Conservation (phyloP, 208 protist species). For the Leishmania martiniquensis region DNA sequence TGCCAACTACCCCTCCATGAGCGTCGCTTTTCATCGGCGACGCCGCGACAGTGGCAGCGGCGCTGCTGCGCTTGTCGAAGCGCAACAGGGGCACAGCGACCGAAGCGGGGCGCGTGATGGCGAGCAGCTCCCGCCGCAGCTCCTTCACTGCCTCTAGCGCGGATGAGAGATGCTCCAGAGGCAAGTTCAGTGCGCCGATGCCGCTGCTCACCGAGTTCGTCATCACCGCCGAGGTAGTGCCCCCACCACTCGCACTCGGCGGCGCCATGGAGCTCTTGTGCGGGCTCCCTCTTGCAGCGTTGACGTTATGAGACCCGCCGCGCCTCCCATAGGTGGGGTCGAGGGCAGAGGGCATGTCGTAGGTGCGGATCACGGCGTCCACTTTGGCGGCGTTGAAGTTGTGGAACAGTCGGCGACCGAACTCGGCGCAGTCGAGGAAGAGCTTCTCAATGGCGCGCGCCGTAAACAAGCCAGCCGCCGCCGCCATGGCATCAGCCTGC, state of each 20-base stretch:
- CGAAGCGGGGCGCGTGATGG: constrained; percentile 24
- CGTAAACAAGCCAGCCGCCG: constrained; percentile 27
- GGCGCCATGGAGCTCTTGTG: constrained; percentile 7
- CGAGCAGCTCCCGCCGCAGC: constrained; percentile 32
- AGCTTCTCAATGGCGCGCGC: constrained; percentile 29
- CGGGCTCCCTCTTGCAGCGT: background rate
- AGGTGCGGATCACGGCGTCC: constrained; percentile 16
- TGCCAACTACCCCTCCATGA: background rate
- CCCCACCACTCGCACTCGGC: background rate
- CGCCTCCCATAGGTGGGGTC: background rate
- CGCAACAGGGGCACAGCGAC: constrained; percentile 23
- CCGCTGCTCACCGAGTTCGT: background rate
- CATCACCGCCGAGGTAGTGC: background rate
- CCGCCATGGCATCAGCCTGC: constrained; percentile 54
- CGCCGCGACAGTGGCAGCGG: background rate
- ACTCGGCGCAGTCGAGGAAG: constrained; percentile 40
- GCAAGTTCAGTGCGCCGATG: constrained; percentile 5
- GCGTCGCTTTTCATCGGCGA: background rate
- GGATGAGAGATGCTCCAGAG: constrained; percentile 11
- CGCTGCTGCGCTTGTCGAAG: constrained; percentile 2
- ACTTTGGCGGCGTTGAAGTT: constrained; percentile 18
- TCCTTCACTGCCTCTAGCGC: constrained; percentile 12
- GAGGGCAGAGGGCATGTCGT: constrained; percentile 6
- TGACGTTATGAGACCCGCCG: background rate
- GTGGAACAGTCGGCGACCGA: constrained; percentile 55